Percentiles rank a stretch among this genome's conserved stretches.
Conservation (phyloP, 495 filamentous ascomycete genomes). For the Podospora tetraspora region DNA sequence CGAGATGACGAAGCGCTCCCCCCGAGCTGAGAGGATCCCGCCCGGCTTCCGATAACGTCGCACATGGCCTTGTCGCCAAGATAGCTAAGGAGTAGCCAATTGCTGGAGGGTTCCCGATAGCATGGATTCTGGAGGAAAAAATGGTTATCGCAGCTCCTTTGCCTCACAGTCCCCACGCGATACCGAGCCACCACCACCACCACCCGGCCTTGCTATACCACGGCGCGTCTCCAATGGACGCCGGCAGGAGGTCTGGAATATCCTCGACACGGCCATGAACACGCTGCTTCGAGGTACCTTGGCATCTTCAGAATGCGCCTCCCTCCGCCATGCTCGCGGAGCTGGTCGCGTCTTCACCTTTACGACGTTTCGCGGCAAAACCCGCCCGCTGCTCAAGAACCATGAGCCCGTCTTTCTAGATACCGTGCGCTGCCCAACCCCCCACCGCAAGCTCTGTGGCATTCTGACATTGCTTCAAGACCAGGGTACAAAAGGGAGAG, state of each 20-base stretch:
- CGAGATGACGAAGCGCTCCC: slow-evolving; percentile 17
- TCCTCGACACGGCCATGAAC: slow-evolving; percentile 26
- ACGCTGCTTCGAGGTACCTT: slow-evolving; percentile 20
- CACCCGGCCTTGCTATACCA: neutral
- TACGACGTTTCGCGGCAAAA: neutral
- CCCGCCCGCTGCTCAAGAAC: neutral
- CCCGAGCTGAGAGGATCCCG: slow-evolving; percentile 1
- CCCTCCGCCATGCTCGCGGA: neutral
- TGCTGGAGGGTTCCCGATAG: neutral
- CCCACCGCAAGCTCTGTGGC: neutral
- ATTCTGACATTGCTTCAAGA: neutral
- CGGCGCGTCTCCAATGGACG: slow-evolving; percentile 3
- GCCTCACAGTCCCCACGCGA: neutral
- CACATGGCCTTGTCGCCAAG: neutral
- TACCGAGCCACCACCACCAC: neutral
- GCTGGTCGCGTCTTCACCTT: neutral
- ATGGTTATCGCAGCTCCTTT: neutral
- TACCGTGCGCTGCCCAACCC: neutral
- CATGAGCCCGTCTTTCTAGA: neutral
- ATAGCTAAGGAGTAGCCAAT: neutral
- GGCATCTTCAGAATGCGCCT: slow-evolving; percentile 17
- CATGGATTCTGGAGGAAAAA: neutral
- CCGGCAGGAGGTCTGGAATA: slow-evolving; percentile 21
- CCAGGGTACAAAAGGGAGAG: neutral
- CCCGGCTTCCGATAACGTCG: neutral